phyloP scores from a whole-genome alignment of 345 rosid genomes.

The Aquilaria sinensis region DNA sequence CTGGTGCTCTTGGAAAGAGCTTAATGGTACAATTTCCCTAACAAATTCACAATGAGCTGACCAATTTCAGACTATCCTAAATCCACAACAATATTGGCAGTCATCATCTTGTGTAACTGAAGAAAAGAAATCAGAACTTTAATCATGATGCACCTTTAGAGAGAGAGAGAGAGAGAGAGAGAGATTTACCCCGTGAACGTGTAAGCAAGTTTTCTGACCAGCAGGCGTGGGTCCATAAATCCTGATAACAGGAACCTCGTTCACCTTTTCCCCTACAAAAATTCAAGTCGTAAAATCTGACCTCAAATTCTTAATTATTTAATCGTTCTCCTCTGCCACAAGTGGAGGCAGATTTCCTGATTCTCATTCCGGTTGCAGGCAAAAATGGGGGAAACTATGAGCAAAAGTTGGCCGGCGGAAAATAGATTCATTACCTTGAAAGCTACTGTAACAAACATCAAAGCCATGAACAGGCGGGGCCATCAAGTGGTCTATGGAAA shows the following conservation, averaged over 20 bases:
- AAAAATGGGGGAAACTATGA: background rate
- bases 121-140: background rate
- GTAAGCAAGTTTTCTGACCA: conserved; percentile 95
- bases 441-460: conserved; percentile 75
- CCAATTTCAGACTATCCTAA: too few relatives aligned
- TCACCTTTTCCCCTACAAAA: conserved; percentile 68
- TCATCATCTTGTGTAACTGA: background rate
- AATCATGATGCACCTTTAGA: background rate
- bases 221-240: conserved; percentile 88
- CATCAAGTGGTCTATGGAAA: conserved; percentile 79
- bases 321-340: background rate
- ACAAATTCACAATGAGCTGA: too few relatives aligned
- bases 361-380: background rate
- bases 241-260: conserved; percentile 80
- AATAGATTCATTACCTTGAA: conserved; percentile 44
- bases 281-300: conserved; percentile 2
- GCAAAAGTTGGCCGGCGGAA: background rate
- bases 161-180: conserved; percentile 1
- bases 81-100: too few relatives aligned
- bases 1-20: too few relatives aligned
- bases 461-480: conserved; percentile 67
- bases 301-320: background rate
- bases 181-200: conserved; percentile 64
- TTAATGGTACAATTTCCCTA: too few relatives aligned
- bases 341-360: background rate